Percentiles rank a stretch among this genome's conserved stretches.
phyloP scores from a whole-genome alignment of 352 stramenopile genomes.

The Phytophthora macrochlamydospora region DNA sequence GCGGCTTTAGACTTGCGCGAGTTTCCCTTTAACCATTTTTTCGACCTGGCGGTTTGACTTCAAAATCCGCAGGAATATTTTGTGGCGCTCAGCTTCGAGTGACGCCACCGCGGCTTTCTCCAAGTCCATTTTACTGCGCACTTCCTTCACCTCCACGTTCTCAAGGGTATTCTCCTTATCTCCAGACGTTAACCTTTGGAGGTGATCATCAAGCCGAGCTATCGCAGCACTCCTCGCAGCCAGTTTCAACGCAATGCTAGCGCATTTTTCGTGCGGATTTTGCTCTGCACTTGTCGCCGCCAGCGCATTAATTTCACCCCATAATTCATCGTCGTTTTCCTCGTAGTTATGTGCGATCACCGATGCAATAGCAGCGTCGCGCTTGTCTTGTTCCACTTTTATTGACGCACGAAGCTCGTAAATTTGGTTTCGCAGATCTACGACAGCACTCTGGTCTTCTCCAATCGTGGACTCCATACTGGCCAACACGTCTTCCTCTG shows the following conservation, averaged over 20 bases:
- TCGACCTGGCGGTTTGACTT: conserved; percentile 22
- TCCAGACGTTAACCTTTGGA: neutral
- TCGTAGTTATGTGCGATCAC: conserved; percentile 27
- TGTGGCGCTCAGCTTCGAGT: conserved; percentile 12
- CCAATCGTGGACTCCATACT: conserved; percentile 23
- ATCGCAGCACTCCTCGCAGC: neutral
- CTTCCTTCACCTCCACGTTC: conserved; percentile 11
- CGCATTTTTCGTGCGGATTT: neutral
- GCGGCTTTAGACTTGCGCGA: neutral
- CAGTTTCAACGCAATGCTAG: neutral
- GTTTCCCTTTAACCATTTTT: neutral
- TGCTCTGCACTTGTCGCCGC: neutral
- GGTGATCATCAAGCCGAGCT: neutral
- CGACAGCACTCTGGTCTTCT: conserved; percentile 28
- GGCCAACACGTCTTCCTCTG: conserved; percentile 30
- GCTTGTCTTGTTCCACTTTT: conserved; percentile 35
- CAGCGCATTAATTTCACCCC: conserved; percentile 16
- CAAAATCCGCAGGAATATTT: conserved; percentile 26
- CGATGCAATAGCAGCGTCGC: conserved; percentile 48
- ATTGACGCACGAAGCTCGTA: conserved; percentile 44
- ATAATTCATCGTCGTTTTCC: neutral
- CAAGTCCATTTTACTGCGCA: conserved; percentile 8
- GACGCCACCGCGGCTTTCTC: conserved; percentile 5
- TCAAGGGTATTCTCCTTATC: neutral
- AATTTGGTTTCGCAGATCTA: conserved; percentile 43